Evolutionary conservation across 345 rosid species (phyloP), one percentile per base, ranked within the genome.

Genomic region (Linum lewisii): DNA sequence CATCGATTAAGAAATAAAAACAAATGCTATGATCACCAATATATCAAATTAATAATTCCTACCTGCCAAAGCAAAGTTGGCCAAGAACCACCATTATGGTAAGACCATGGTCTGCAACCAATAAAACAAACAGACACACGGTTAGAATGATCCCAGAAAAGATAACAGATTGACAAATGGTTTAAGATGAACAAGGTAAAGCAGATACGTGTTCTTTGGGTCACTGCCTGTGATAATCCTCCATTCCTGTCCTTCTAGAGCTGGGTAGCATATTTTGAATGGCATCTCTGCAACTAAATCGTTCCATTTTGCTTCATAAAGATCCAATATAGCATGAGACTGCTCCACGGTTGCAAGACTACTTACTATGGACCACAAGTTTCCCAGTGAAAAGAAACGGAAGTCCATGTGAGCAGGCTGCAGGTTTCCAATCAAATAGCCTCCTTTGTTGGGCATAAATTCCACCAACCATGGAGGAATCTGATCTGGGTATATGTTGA

Each of bases 391-490:
- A 81, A 93, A 93, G 76, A 93, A 93, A 67, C 99, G 79, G 61
- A 93, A 93, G 74, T 93, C 99, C 99, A 93, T 89, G 70, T 89
- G 99, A 54, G 94, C 99, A 18, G 99, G 96, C 69, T 93, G 94
- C 54, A 89, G 73, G 63, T 93, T 89, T 58, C 99, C 99, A 22
- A 89, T 82, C 64, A 89, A 76, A 73, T 89, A 93, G 44, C 99
- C 99, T 7, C 99, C 99, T 60, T 82, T 79, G 53, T 78, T 77
- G 5, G 97, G 91, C 66, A 93, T 75, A 93, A 97, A 93, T 68
- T 87, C 97, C 16, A 84, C 95, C 24, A 93, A 79, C 95, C 97
- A 93, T 0, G 97, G 79, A 66, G 99, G 85, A 74, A 93, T 87
- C 69, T 93, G 99, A 13, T 89, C 99, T 0, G 98, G 98, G 68